Conservation (phyloP, 306 rosid genomes). For the Clitoria ternatea region DNA sequence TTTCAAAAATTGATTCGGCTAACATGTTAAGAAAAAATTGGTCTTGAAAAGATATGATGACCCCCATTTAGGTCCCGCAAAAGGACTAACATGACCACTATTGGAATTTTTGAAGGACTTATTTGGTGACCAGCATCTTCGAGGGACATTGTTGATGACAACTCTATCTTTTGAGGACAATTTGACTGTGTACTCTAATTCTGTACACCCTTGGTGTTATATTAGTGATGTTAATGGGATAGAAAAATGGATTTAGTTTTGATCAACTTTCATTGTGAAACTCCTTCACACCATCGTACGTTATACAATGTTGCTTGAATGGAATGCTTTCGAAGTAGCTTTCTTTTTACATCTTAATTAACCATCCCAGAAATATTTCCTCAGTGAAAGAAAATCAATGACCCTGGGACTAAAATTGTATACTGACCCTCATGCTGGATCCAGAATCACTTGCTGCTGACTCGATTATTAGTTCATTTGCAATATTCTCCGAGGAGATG, state of each 20-base stretch:
- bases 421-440: constrained; percentile 56
- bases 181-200: too few relatives aligned
- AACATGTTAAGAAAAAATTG: too few relatives aligned
- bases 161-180: too few relatives aligned
- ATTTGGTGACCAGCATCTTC: too few relatives aligned
- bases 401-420: not conserved
- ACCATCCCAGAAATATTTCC: not conserved
- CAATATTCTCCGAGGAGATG: constrained; percentile 64
- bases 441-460: constrained; percentile 60
- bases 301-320: not conserved
- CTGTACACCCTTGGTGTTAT: not conserved
- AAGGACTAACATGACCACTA: too few relatives aligned
- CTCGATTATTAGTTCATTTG: constrained; percentile 46
- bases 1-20: too few relatives aligned
- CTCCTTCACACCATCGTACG: not conserved
- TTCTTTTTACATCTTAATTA: not conserved
- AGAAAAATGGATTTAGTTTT: not conserved
- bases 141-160: too few relatives aligned
- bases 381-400: not conserved
- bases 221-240: not conserved
- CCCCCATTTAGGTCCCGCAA: too few relatives aligned
- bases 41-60: too few relatives aligned
- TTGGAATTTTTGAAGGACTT: too few relatives aligned
- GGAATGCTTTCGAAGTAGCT: not conserved
- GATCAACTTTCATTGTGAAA: not conserved